phyloP scores from a whole-genome alignment of 78 protist species.

The Emiliania huxleyi region DNA sequence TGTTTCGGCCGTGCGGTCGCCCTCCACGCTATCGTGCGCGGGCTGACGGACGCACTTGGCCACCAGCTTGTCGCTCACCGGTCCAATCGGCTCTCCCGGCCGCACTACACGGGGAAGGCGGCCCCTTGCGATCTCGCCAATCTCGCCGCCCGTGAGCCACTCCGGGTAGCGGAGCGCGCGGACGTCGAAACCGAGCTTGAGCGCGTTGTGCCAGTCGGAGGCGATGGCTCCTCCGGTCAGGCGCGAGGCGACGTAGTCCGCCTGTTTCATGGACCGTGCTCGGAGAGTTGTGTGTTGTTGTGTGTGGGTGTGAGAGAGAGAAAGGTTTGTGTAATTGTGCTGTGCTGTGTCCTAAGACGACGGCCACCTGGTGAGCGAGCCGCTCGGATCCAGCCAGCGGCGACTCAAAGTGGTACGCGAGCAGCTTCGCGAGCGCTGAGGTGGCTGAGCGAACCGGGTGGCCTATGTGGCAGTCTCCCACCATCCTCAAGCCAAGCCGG shows the following conservation, averaged over 20 bases:
- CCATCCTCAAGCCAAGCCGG: not conserved
- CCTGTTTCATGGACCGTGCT: not conserved
- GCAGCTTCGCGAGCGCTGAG: slow-evolving; percentile 26
- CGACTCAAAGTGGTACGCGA: not conserved
- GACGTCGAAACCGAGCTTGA: slow-evolving; percentile 44
- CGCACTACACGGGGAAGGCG: not conserved
- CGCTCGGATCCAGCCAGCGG: not conserved
- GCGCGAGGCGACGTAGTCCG: not conserved
- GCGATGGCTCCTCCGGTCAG: not conserved
- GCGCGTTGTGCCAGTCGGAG: slow-evolving; percentile 39
- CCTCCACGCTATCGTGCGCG: not conserved
- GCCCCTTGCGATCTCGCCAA: not conserved
- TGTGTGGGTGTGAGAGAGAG: too few relatives aligned
- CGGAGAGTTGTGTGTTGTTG: too few relatives aligned
- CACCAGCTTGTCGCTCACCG: not conserved
- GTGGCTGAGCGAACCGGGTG: slow-evolving; percentile 20
- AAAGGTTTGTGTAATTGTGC: not conserved
- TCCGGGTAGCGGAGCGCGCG: not conserved
- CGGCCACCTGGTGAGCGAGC: not conserved
- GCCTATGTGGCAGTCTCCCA: too few relatives aligned
- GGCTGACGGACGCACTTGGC: not conserved
- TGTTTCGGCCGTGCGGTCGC: not conserved
- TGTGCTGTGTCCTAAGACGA: not conserved
- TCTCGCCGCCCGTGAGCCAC: not conserved
- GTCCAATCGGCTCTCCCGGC: not conserved